Evolutionary conservation across 345 rosid genomes (phyloP), one percentile per base, ranked within the genome.

Genomic region (Eucalyptus pauciflora): DNA sequence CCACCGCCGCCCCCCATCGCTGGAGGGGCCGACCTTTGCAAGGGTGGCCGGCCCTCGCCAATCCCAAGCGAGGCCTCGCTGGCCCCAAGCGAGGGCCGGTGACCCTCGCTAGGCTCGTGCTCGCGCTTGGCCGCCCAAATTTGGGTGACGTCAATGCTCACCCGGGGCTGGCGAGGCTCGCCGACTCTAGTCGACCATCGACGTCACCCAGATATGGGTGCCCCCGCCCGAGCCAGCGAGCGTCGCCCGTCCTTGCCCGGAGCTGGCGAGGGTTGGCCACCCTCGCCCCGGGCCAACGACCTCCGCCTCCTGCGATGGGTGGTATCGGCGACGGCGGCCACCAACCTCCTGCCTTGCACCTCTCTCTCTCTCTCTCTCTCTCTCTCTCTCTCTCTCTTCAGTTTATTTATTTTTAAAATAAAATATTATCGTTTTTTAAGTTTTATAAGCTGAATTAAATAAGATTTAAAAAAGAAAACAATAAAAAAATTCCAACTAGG

Each of bases 221-320:
- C 22, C 56, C 54, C 2, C 2, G 2, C 56, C 2, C 2, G 4
- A 3, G 56, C 9, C 2, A 8, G 2, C 1, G 0, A 17, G 54
- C 4, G 1, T 17, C 22, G 4, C 22, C 2, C 2, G 4, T 7
- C 22, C 54, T 51, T 7, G 54, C 54, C 4, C 1, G 0, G 8
- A 17, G 54, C 1, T 17, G 0, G 54, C 9, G 0, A 51, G 56
- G 7, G 22, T 51, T 51, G 56, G 56, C 56, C 56, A 51, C 56
- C 56, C 56, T 51, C 1, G 0, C 54, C 22, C 22, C 0, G 0
- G 4, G 22, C 2, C 0, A 0, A 2, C 4, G 4, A 51, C 56
- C 56, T 51, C 0, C 4, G 0, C 56, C 56, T 51, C 54, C 4
- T 17, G 2, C 4, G 0, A 51, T 51, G 56, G 9, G 56, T 0